Conservation (phyloP, 2,329 filamentous ascomycete species). For the Trichothecium roseum region DNA sequence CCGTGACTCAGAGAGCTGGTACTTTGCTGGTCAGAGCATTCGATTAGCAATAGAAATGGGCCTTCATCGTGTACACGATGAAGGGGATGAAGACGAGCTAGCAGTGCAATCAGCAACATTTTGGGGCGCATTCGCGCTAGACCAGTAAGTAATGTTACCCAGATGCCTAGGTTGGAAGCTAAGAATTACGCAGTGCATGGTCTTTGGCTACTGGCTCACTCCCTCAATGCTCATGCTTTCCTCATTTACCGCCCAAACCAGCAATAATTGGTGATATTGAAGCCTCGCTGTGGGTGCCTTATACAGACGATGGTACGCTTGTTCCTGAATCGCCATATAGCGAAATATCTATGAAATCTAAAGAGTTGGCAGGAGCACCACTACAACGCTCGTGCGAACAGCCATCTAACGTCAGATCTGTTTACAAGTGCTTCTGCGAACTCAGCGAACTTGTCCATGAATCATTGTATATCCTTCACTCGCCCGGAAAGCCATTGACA, state of each 20-base stretch:
- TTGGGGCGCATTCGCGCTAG: constrained; percentile 52
- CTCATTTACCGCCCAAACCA: constrained; percentile 47
- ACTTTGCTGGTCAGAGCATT: constrained; percentile 61
- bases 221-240: constrained; percentile 48
- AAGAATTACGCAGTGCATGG: constrained; percentile 39
- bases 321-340: neutral
- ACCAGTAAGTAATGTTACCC: constrained; percentile 42
- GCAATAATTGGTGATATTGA: constrained; percentile 50
- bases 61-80: constrained; percentile 43
- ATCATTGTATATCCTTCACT: constrained; percentile 61
- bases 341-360: neutral
- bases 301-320: constrained; percentile 44
- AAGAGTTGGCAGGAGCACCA: constrained; percentile 31
- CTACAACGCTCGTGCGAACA: constrained; percentile 47
- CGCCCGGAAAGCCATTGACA: constrained; percentile 54
- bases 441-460: constrained; percentile 66
- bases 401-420: constrained; percentile 56
- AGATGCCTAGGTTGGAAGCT: neutral
- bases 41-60: constrained; percentile 64
- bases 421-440: constrained; percentile 59
- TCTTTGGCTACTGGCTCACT: constrained; percentile 53
- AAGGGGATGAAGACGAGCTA: constrained; percentile 42
- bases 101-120: constrained; percentile 50
- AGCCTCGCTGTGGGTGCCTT: constrained; percentile 48
- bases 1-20: constrained; percentile 63